phyloP scores from a whole-genome alignment of 371 early-diverging fungal genomes.

The Mortierella sp. region DNA sequence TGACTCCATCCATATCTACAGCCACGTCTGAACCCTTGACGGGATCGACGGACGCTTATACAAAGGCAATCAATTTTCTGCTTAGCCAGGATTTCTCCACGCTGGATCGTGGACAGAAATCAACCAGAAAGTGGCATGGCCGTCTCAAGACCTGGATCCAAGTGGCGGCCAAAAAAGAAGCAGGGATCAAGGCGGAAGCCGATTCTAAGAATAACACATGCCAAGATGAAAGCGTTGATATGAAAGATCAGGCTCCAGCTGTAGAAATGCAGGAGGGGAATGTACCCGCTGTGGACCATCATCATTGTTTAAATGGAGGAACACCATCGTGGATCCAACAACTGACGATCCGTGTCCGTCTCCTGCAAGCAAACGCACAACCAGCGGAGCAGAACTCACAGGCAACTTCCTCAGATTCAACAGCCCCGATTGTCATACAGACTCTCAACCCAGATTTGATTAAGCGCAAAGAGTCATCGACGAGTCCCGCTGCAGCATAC shows the following conservation, averaged over 20 bases:
- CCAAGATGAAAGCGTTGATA: not conserved
- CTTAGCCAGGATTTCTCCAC: constrained; percentile 33
- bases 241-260: not conserved
- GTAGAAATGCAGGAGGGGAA: too few species aligned
- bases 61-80: constrained; percentile 37
- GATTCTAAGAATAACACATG: not conserved
- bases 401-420: not conserved
- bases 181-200: not conserved
- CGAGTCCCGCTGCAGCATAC: not conserved
- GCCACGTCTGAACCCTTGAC: not conserved
- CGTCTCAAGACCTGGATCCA: constrained; percentile 19
- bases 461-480: constrained; percentile 7
- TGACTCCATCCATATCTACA: not conserved
- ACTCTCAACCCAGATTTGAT: constrained; percentile 12
- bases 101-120: constrained; percentile 4
- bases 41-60: constrained; percentile 26
- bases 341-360: not conserved
- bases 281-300: too few species aligned
- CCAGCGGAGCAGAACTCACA: not conserved
- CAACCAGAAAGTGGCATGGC: constrained; percentile 27
- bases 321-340: constrained; percentile 13
- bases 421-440: not conserved
- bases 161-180: not conserved
- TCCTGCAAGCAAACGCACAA: not conserved
- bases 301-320: too few species aligned